A percentile compares a stretch with the other conserved stretches of the same genome.
Conservation (phyloP, 805 yeast genomes). For the Metschnikowia cerradonensis region DNA sequence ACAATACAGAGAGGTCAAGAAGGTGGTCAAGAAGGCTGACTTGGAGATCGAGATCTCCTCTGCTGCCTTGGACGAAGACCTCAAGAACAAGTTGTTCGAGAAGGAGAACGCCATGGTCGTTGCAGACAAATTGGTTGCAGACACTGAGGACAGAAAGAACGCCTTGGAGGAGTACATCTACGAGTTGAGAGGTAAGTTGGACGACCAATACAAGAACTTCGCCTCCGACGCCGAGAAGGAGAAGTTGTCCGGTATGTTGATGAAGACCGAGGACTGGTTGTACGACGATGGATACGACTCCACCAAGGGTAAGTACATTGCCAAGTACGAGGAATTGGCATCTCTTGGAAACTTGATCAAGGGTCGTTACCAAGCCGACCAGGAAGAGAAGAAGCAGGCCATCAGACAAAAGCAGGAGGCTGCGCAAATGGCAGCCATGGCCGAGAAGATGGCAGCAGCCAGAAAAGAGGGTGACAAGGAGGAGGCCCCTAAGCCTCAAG, state of each 20-base stretch:
- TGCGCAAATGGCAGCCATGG: conserved; percentile 74
- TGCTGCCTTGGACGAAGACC: conserved; percentile 54
- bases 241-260: conserved; percentile 66
- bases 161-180: conserved; percentile 98
- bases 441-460: conserved; percentile 77
- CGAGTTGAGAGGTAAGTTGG: conserved; percentile 94
- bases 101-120: conserved; percentile 78
- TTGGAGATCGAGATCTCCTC: conserved; percentile 59
- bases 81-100: conserved; percentile 65
- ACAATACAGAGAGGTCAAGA: conserved; percentile 84
- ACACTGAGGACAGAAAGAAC: conserved; percentile 98
- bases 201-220: conserved; percentile 82
- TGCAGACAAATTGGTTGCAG: conserved; percentile 94
- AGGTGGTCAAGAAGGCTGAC: conserved; percentile 86
- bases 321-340: conserved; percentile 96
- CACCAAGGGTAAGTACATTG: conserved; percentile 93
- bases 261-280: conserved; percentile 95
- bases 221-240: conserved; percentile 89
- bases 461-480: conserved; percentile 44
- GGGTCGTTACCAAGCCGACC: conserved; percentile 91
- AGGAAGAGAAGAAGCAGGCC: conserved; percentile 93
- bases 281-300: conserved; percentile 97
- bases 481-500: conserved; percentile 18
- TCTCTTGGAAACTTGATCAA: conserved; percentile 90
- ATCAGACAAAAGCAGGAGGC: conserved; percentile 84